Base-by-base conservation (phyloP, 2,329 filamentous ascomycete species). In the Nigrograna mackinnonii region DNA sequence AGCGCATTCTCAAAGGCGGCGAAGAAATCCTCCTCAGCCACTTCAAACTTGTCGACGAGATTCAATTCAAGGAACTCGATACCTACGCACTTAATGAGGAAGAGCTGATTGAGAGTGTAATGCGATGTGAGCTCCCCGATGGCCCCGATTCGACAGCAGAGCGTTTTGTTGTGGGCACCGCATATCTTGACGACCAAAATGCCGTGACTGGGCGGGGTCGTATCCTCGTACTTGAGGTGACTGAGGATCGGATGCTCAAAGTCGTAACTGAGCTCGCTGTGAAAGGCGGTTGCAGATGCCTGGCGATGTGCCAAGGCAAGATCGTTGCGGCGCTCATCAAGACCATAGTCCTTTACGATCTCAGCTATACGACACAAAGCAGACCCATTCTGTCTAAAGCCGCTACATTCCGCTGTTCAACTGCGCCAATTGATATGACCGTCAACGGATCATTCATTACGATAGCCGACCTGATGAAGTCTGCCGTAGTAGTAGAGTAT, bases 401-500 rank as follows among this genome's bases (percentile, higher is more conserved):
- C 13, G 87, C 89, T 1, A 82, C 84, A 2, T 95, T 91, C 66
- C 83, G 91, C 11, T 87, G 89, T 2, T 83, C 90, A 2, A 95
- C 91, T 0, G 88, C 89, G 22, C 91, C 94, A 0, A 82, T 95
- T 13, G 89, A 92, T 53, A 67, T 97, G 5, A 83, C 85, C 7
- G 79, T 96, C 12, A 81, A 83, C 1, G 87, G 80, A 1, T 84
- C 86, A 53, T 77, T 82, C 18, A 91, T 99, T 49, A 89, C 88
- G 0, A 84, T 97, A 7, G 88, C 86, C 1, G 94, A 99, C 61
- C 73, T 99, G 34, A 96, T 96, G 88, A 96, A 97, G 71, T 95
- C 89, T 2, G 76, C 95, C 18, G 85, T 87, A 1, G 73, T 97
- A 5, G 75, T 96, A 6, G 78, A 94, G 60, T 94, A 86, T 60